A percentile compares a stretch with the other conserved stretches of the same genome.
Conservation (phyloP, 345 rosid genomes). For the Moricandia moricandioides region DNA sequence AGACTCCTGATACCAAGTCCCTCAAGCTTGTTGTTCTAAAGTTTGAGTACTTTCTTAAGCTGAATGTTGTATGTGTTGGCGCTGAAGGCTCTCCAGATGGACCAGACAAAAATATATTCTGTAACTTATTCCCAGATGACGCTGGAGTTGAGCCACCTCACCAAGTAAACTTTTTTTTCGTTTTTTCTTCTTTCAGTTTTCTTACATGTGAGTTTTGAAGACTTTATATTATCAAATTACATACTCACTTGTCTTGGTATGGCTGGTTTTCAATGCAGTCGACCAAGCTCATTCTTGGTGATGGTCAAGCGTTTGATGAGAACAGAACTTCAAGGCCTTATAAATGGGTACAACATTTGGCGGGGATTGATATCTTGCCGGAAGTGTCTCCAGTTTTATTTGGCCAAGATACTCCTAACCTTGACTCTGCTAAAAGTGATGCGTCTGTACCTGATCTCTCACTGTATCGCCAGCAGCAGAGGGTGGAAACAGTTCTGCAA, state of each 20-base stretch:
- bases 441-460: constrained; percentile 52
- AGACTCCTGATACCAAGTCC: constrained; percentile 58
- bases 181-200: constrained; percentile 6
- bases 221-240: background rate
- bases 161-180: constrained; percentile 49
- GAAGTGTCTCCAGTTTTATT: constrained; percentile 69
- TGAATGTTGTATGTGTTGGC: constrained; percentile 80
- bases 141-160: constrained; percentile 85
- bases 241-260: constrained; percentile 27
- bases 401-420: constrained; percentile 44
- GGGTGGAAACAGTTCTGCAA: constrained; percentile 72
- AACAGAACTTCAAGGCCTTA: constrained; percentile 75
- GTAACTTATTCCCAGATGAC: constrained; percentile 90
- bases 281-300: constrained; percentile 70
- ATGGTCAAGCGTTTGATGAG: constrained; percentile 57
- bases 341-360: constrained; percentile 95
- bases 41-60: constrained; percentile 80
- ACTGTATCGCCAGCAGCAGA: constrained; percentile 47
- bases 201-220: background rate
- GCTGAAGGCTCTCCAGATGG: constrained; percentile 71
- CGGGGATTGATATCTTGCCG: constrained; percentile 90
- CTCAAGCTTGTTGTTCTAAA: constrained; percentile 65
- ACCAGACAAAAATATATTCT: constrained; percentile 64
- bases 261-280: constrained; percentile 47
- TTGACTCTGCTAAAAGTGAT: constrained; percentile 53